These are phyloP conservation scores for Cunninghamia lanceolata DNA, from an alignment of 75 land plant species.

Conservation along the genomic window DNA sequence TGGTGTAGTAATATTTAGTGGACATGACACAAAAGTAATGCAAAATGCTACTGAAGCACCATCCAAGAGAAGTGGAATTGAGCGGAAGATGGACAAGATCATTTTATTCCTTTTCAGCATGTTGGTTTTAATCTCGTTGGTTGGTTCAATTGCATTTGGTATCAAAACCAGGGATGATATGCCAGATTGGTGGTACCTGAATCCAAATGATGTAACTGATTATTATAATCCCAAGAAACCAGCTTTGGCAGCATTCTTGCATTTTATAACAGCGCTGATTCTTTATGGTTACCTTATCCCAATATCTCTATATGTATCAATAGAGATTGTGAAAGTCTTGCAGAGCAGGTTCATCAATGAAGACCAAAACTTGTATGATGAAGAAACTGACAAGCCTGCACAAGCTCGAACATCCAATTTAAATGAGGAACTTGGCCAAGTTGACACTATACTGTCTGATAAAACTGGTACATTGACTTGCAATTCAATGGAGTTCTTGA, in stretches of 20 bases:
- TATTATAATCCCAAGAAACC: constrained; percentile 39
- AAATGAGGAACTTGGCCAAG: constrained; percentile 77
- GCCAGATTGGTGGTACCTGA: constrained; percentile 53
- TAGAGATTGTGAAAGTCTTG: constrained; percentile 47
- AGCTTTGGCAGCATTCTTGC: constrained; percentile 42
- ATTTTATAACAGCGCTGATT: constrained; percentile 49
- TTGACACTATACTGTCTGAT: constrained; percentile 83
- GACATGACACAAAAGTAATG: constrained; percentile 56
- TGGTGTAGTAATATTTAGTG: constrained; percentile 49
- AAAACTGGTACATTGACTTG: constrained; percentile 90
- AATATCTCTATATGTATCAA: constrained; percentile 47
- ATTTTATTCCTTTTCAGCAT: constrained; percentile 36
- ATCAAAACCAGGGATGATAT: constrained; percentile 27
- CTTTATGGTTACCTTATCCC: constrained; percentile 47
- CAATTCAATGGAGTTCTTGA: constrained; percentile 92
- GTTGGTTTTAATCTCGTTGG: constrained; percentile 24
- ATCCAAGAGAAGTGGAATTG: constrained; percentile 48
- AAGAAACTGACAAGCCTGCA: constrained; percentile 60
- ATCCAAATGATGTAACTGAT: constrained; percentile 25
- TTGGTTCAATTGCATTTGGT: constrained; percentile 53
- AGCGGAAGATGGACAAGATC: constrained; percentile 48
- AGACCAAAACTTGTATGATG: constrained; percentile 54
- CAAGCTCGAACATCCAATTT: constrained; percentile 72
- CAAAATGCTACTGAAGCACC: constrained; percentile 46
- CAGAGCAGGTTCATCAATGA: constrained; percentile 61